phyloP scores from a whole-genome alignment of 2,329 filamentous ascomycete genomes.

The Hymenoscyphus occultus region DNA sequence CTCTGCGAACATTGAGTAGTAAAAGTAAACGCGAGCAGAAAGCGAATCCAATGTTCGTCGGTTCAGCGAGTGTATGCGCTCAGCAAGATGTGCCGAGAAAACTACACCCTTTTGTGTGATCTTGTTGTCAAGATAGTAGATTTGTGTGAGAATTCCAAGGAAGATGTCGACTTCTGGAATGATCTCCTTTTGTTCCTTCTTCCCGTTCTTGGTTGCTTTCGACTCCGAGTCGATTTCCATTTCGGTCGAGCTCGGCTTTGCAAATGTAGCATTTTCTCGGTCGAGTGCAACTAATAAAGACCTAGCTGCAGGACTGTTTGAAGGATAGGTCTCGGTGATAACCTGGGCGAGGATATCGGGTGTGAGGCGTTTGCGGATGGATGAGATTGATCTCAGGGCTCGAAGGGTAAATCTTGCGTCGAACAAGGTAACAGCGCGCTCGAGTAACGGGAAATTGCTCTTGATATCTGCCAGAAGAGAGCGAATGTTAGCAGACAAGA shows the following conservation, averaged over 20 bases:
- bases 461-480: slow-evolving; percentile 70
- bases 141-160: slow-evolving; percentile 80
- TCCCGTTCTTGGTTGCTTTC: slow-evolving; percentile 56
- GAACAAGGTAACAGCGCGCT: slow-evolving; percentile 88
- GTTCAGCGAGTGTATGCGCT: slow-evolving; percentile 85
- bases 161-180: slow-evolving; percentile 88
- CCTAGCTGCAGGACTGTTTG: slow-evolving; percentile 59
- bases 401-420: slow-evolving; percentile 93
- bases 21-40: slow-evolving; percentile 95
- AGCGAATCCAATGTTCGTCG: slow-evolving; percentile 91
- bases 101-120: slow-evolving; percentile 74
- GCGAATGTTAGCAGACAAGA: slow-evolving; percentile 19
- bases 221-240: slow-evolving; percentile 71
- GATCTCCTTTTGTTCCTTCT: slow-evolving; percentile 68
- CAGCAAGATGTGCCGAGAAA: slow-evolving; percentile 80
- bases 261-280: slow-evolving; percentile 62
- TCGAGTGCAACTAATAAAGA: slow-evolving; percentile 68
- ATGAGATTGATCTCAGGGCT: slow-evolving; percentile 91
- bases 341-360: slow-evolving; percentile 77
- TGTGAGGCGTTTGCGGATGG: slow-evolving; percentile 85
- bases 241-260: slow-evolving; percentile 54
- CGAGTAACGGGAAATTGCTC: slow-evolving; percentile 86
- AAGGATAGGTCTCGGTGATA: slow-evolving; percentile 75
- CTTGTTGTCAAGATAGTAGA: slow-evolving; percentile 84
- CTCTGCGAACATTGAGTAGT: slow-evolving; percentile 94